These are phyloP conservation scores for Annulohypoxylon maeteangense DNA, from an alignment of 495 filamentous ascomycete species.

Conservation along the genomic window DNA sequence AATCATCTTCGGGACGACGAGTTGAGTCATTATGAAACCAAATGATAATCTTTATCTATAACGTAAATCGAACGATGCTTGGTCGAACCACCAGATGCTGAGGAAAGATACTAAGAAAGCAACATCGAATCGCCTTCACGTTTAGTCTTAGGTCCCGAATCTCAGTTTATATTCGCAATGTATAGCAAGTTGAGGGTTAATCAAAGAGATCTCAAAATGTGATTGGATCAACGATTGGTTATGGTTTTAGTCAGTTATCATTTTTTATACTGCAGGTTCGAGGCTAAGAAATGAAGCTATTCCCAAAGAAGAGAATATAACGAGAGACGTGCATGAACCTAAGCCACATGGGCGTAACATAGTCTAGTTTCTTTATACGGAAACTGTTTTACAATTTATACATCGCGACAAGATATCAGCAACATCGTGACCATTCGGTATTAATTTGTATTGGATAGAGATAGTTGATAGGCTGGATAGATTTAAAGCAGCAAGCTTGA, in stretches of 20 bases:
- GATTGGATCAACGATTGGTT: not conserved
- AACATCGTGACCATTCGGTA: not conserved
- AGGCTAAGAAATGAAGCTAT: not conserved
- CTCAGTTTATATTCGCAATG: conserved; percentile 3
- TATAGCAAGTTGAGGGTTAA: not conserved
- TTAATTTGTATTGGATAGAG: conserved; percentile 28
- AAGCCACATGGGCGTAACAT: not conserved
- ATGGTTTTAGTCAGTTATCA: not conserved
- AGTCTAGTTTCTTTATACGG: not conserved
- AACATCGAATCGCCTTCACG: not conserved
- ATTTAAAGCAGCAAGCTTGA: conserved; percentile 27
- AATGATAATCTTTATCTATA: not conserved
- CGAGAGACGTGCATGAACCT: not conserved
- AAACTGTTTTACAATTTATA: not conserved
- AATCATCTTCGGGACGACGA: not conserved
- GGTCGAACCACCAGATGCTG: not conserved
- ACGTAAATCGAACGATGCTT: not conserved
- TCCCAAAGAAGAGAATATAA: not conserved
- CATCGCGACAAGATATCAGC: not conserved
- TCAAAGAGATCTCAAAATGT: not conserved
- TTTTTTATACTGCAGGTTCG: not conserved
- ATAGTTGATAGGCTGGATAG: conserved; percentile 4
- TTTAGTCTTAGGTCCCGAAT: not conserved
- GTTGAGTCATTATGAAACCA: not conserved
- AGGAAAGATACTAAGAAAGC: not conserved